Conservation (phyloP, 2,329 filamentous ascomycete genomes). For the Sporothrix brasiliensis region DNA sequence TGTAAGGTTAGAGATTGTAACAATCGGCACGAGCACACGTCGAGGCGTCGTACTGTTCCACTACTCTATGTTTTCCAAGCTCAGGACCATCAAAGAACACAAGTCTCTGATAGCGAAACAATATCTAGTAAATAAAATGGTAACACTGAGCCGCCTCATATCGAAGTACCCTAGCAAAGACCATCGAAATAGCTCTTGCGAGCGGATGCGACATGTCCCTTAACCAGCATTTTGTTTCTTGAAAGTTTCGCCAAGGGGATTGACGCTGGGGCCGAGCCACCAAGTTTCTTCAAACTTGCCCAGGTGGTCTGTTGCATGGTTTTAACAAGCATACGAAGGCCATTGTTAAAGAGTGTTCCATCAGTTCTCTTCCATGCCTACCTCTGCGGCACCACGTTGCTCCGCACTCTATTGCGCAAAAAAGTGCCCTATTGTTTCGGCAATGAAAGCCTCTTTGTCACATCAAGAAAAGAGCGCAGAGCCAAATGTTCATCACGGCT, state of each 20-base stretch:
- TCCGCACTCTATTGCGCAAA: neutral
- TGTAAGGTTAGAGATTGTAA: no score
- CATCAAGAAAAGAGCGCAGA: neutral
- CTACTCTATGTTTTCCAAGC: no score
- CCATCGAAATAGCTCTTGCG: neutral
- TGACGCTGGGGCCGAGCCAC: slow-evolving; percentile 5
- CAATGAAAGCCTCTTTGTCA: neutral
- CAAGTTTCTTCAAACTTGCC: neutral
- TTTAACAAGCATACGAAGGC: neutral
- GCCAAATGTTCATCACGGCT: neutral
- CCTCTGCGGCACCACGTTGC: neutral
- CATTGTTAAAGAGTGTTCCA: slow-evolving; percentile 9
- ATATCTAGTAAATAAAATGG: no score
- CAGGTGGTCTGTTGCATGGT: neutral
- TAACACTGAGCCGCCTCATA: neutral
- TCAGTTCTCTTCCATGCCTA: neutral
- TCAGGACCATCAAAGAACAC: no score
- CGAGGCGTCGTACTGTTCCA: no score
- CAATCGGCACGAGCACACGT: no score
- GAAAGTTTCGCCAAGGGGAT: slow-evolving; percentile 36
- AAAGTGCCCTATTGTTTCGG: neutral
- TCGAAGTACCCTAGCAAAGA: neutral
- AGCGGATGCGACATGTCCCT: neutral
- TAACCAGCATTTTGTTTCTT: slow-evolving; percentile 26
- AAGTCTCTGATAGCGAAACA: no score